Evolutionary conservation across 2,329 filamentous ascomycete genomes (phyloP).

Genomic region (Immersiporthe knoxdaviesiana): DNA sequence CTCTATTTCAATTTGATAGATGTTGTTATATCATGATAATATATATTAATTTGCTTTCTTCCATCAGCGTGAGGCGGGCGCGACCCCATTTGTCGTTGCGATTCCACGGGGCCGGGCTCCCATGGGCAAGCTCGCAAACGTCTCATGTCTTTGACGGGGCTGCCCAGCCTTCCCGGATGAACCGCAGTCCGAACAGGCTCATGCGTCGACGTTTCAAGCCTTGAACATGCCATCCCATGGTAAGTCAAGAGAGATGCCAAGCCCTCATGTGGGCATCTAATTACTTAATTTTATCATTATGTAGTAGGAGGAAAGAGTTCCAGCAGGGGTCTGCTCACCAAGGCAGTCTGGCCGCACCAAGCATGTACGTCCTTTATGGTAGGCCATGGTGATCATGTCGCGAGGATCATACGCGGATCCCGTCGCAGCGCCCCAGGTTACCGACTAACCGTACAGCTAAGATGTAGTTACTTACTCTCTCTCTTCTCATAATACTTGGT

Average conservation of each 20-base stretch:
- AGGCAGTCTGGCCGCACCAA: background rate
- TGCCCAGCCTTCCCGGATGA: background rate
- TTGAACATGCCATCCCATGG: background rate
- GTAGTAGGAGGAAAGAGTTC: too few species aligned
- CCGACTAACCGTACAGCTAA: background rate
- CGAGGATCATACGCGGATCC: constrained; percentile 15
- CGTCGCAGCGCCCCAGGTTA: constrained; percentile 10
- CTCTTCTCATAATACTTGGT: too few species aligned
- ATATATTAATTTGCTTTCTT: too few species aligned
- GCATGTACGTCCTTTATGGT: background rate
- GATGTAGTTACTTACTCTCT: background rate
- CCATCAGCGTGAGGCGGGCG: background rate
- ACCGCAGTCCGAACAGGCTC: background rate
- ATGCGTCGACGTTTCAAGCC: constrained; percentile 12
- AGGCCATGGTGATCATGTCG: constrained; percentile 4
- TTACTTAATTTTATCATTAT: too few species aligned
- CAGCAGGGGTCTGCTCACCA: background rate
- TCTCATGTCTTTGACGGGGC: background rate
- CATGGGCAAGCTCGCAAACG: background rate
- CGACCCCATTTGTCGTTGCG: background rate
- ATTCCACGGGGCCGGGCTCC: background rate
- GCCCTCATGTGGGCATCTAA: background rate
- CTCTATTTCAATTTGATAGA: too few species aligned
- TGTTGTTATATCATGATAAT: too few species aligned
- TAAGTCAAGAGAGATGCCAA: background rate